Evolutionary conservation across 768 basidiomycete species (phyloP).

Genomic region (Pleurotus salmoneostramineus): DNA sequence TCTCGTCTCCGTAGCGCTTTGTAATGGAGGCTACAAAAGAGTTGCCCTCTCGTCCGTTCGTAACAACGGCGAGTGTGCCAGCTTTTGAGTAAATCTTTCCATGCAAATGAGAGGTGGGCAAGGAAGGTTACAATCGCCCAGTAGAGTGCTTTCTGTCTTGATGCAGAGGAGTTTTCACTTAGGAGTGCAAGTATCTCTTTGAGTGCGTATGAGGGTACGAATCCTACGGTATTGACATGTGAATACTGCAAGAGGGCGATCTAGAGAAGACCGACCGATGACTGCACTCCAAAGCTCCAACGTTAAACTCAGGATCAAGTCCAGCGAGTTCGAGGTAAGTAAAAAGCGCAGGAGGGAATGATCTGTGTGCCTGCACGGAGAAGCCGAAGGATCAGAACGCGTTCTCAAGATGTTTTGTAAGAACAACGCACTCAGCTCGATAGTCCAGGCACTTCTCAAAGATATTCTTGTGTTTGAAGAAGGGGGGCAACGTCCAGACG

Average conservation of each 20-base stretch:
- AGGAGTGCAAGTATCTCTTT: constrained; percentile 56
- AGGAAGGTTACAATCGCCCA: constrained; percentile 61
- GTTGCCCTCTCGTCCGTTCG: constrained; percentile 66
- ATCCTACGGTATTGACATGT: constrained; percentile 34
- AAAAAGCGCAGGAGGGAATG: constrained; percentile 62
- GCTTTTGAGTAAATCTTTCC: constrained; percentile 56
- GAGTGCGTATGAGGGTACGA: constrained; percentile 62
- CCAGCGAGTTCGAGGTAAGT: constrained; percentile 62
- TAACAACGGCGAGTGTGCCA: constrained; percentile 71
- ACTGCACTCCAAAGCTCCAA: constrained; percentile 60
- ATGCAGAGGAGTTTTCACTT: constrained; percentile 34
- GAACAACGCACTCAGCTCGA: constrained; percentile 28
- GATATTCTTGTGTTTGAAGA: constrained; percentile 62
- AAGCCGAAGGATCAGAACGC: not conserved
- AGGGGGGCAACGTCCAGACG: constrained; percentile 66
- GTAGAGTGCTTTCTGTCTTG: constrained; percentile 44
- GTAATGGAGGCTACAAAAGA: constrained; percentile 68
- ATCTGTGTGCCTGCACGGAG: constrained; percentile 37
- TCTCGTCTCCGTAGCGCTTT: constrained; percentile 63
- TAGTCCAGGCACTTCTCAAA: constrained; percentile 62
- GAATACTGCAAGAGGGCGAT: not conserved
- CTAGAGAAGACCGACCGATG: constrained; percentile 30
- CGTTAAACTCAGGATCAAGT: constrained; percentile 55
- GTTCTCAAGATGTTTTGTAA: not conserved
- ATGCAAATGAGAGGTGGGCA: constrained; percentile 63